These are phyloP conservation scores for Albifimbria verrucaria DNA, from an alignment of 2,329 filamentous ascomycete genomes.

Conservation along the genomic window DNA sequence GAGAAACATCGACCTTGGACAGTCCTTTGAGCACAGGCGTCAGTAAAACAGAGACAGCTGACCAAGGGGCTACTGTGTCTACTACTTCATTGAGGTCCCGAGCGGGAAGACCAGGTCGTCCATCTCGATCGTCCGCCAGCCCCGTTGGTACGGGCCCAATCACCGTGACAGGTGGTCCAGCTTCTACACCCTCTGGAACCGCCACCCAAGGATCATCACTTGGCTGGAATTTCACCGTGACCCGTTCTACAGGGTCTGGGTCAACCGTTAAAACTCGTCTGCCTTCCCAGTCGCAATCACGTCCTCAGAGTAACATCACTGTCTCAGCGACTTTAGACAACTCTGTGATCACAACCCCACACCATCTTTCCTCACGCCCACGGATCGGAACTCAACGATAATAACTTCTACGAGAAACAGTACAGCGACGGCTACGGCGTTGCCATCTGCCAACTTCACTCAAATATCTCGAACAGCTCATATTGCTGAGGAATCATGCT, in stretches of 20 bases:
- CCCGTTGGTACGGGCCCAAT: background rate
- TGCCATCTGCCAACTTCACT: conserved; percentile 29
- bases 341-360: background rate
- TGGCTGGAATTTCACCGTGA: background rate
- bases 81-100: background rate
- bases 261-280: no score
- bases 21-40: no score
- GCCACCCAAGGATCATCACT: background rate
- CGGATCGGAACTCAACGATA: background rate
- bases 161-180: background rate
- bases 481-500: conserved; percentile 25
- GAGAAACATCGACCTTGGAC: background rate
- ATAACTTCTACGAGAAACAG: conserved; percentile 3
- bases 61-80: background rate
- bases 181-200: background rate
- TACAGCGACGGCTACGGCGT: conserved; percentile 9
- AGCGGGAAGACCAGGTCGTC: background rate
- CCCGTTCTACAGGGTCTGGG: background rate
- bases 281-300: no score
- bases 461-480: conserved; percentile 25
- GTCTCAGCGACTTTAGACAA: background rate
- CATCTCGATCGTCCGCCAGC: background rate
- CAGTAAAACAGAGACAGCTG: no score
- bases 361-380: background rate
- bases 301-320: background rate